Conservation (phyloP, 768 basidiomycete genomes). For the Fibroporia radiculosa region DNA sequence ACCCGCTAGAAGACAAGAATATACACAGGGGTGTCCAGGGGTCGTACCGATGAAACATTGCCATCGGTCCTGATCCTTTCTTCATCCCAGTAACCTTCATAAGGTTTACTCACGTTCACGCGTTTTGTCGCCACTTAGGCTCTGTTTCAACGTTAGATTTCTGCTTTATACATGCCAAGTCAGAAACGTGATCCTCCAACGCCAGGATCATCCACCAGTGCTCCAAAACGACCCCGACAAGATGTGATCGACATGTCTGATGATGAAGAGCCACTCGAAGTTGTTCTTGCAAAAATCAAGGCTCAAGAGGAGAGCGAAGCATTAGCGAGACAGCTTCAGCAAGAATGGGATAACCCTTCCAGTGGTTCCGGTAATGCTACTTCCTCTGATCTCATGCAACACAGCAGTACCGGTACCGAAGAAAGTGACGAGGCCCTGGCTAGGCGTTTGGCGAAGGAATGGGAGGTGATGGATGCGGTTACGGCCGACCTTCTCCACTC, state of each 20-base stretch:
- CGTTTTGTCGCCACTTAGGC: slow-evolving; percentile 1
- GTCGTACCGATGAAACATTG: neutral
- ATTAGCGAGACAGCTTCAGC: slow-evolving; percentile 29
- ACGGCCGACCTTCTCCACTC: too few relatives aligned
- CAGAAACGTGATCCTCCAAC: slow-evolving; percentile 11
- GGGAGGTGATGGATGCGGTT: slow-evolving; percentile 21
- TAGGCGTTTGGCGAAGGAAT: slow-evolving; percentile 32
- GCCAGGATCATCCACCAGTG: neutral
- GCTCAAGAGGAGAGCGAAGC: slow-evolving; percentile 37
- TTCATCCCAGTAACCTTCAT: neutral
- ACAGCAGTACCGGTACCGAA: neutral
- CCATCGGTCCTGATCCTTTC: slow-evolving; percentile 1
- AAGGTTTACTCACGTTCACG: neutral
- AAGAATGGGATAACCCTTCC: slow-evolving; percentile 18
- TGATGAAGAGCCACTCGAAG: slow-evolving; percentile 33
- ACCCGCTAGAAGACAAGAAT: too few relatives aligned
- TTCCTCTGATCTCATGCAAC: neutral
- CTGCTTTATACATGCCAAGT: slow-evolving; percentile 7
- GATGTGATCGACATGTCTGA: slow-evolving; percentile 19
- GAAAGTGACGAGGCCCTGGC: slow-evolving; percentile 34
- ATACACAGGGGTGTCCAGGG: neutral
- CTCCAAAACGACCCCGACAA: slow-evolving; percentile 4
- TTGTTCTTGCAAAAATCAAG: slow-evolving; percentile 33
- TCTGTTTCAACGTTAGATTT: neutral
- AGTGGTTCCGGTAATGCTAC: slow-evolving; percentile 1